Conservation (phyloP, 1,139 yeast genomes). For the Nakaseomyces glabratus region DNA sequence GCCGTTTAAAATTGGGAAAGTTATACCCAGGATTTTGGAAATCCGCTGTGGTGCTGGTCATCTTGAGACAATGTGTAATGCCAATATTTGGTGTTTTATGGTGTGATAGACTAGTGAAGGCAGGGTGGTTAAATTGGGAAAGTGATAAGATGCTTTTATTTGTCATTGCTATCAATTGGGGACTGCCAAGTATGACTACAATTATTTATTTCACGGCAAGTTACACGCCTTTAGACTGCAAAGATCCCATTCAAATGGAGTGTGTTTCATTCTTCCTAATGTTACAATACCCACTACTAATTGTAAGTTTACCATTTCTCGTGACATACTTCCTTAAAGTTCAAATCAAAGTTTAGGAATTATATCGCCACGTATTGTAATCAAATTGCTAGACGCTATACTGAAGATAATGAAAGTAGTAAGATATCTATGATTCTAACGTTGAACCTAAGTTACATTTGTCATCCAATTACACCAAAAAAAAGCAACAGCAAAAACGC, state of each 20-base stretch:
- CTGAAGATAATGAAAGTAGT: too few relatives aligned
- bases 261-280: constrained; percentile 58
- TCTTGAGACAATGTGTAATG: constrained; percentile 42
- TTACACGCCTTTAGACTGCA: constrained; percentile 53
- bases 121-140: constrained; percentile 43
- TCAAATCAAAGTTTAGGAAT: constrained; percentile 11
- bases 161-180: constrained; percentile 57
- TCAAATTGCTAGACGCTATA: too few relatives aligned
- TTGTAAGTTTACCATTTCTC: constrained; percentile 54
- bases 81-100: constrained; percentile 58
- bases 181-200: constrained; percentile 66
- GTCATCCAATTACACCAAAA: too few relatives aligned
- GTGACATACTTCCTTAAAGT: constrained; percentile 49
- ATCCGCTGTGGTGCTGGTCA: constrained; percentile 38
- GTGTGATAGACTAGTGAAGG: constrained; percentile 39
- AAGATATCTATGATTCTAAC: too few relatives aligned
- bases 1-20: constrained; percentile 51
- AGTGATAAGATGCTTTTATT: constrained; percentile 52
- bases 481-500: too few relatives aligned
- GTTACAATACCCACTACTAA: constrained; percentile 51
- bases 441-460: too few relatives aligned
- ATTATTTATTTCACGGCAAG: constrained; percentile 67
- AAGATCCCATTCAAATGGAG: constrained; percentile 62
- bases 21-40: constrained; percentile 70
- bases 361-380: neutral